Evolutionary conservation across 1,139 yeast species (phyloP), one percentile per base, ranked within the genome.

Genomic region (Candida sanyaensis): DNA sequence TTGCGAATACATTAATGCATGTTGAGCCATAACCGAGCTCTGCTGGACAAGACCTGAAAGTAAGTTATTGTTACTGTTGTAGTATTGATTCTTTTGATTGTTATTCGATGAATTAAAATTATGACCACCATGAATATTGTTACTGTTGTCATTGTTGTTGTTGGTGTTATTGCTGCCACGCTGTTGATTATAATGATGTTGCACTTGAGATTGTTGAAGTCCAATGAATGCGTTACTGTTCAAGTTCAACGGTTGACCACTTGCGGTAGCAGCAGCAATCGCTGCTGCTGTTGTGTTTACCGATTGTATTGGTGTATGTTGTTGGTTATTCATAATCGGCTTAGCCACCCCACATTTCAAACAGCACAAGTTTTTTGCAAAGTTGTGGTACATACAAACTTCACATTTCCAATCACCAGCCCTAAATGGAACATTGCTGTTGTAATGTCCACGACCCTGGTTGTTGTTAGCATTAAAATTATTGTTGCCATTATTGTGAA

Each of bases 401-500:
- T 87, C 95, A 72, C 97, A 91, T 65, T 90, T 91, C 97, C 97
- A 92, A 66, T 92, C 98, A 42, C 98, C 97, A 2, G 97, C 97
- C 59, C 97, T 80, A 67, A 92, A 92, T 12, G 97, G 97, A 10
- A 91, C 96, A 46, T 52, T 52, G 45, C 53, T 54, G 55, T 55
- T 57, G 34, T 56, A 46, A 34, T 56, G 54, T 12, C 47, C 37
- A 44, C 52, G 50, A 24, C 47, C 45, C 46, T 54, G 48, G 41
- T 49, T 45, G 23, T 42, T 41, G 27, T 46, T 50, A 24, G 46
- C 47, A 26, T 49, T 50, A 39, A 48, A 50, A 47, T 30, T 52
- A 37, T 43, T 50, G 24, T 43, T 33, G 34, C 36, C 21, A 33
- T 32, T 37, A 30, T 28, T 37, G 37, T 38, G 33, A 36, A 39